Base-by-base conservation (phyloP, 2,329 filamentous ascomycete genomes). In the Cladosporium sphaerospermum region DNA sequence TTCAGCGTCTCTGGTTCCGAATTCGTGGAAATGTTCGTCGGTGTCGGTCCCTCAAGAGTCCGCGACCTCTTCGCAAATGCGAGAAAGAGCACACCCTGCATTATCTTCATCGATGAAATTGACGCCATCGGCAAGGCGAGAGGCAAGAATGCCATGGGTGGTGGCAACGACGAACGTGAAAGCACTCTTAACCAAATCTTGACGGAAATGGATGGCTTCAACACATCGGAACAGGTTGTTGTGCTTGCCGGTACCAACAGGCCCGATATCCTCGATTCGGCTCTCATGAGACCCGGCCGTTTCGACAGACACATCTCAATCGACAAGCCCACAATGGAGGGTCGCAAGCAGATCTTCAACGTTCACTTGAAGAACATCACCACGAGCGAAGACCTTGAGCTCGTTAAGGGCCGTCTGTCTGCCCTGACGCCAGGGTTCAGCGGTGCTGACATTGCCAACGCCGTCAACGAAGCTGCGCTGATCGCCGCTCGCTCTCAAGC, bases 21-120 rank as follows among this genome's bases (percentile, higher is more conserved):
- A 70, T 99, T 99, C 67, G 92, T 99, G 32, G 93, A 99, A 74
- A 99, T 99, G 92, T 99, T 99, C 68, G 93, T 99, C 48, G 93
- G 93, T 82, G 93, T 99, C 56, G 93, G 93, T 71, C 89, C 93
- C 16, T 97, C 92, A 31, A 83, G 93, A 72, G 93, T 99, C 47
- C 84, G 93, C 63, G 93, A 99, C 71, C 76, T 99, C 49, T 99
- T 99, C 66, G 85, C 89, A 54, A 96, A 89, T 62, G 93, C 93
- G 14, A 84, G 93, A 54, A 97, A 97, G 78, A 95, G 89, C 72
- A 88, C 93, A 0, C 93, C 93, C 3, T 99, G 93, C 74, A 99
- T 99, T 72, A 95, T 99, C 71, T 99, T 99, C 77, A 97, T 99
- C 61, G 93, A 99, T 68, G 93, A 99, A 73, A 99, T 99, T 63